Evolutionary conservation across 257 asterid genomes (phyloP).

Genomic region (Ajuga chamaepitys): DNA sequence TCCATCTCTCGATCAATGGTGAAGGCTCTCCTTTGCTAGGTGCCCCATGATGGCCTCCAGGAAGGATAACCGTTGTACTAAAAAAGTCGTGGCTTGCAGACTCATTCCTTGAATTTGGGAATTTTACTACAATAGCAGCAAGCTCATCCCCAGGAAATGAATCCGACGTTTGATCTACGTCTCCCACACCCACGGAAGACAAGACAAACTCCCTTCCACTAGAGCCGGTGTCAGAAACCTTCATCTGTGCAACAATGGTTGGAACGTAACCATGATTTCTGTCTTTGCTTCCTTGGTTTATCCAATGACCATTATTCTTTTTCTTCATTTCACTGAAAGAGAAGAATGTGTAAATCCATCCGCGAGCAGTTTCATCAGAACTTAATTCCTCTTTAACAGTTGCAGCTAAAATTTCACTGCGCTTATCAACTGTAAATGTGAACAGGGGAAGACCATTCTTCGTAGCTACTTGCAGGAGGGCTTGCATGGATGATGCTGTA

Average conservation of each 20-base stretch:
- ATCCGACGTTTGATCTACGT: constrained; percentile 21
- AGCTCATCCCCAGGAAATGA: constrained; percentile 45
- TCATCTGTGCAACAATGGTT: constrained; percentile 65
- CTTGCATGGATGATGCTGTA: constrained; percentile 38
- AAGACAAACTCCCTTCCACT: constrained; percentile 58
- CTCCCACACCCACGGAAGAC: constrained; percentile 25
- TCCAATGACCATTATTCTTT: constrained; percentile 35
- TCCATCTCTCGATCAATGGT: constrained; percentile 64
- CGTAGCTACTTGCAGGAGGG: constrained; percentile 64
- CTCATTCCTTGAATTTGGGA: constrained; percentile 22
- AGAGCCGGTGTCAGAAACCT: constrained; percentile 38
- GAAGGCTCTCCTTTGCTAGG: constrained; percentile 77
- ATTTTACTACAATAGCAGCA: constrained; percentile 53
- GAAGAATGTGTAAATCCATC: constrained; percentile 60
- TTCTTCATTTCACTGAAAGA: constrained; percentile 50
- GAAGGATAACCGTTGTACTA: constrained; percentile 46
- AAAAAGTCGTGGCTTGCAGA: constrained; percentile 9
- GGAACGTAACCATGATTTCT: constrained; percentile 39
- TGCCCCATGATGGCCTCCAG: constrained; percentile 73
- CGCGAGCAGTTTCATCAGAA: constrained; percentile 25
- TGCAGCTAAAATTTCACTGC: constrained; percentile 60
- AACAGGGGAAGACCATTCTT: constrained; percentile 69
- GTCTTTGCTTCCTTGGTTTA: constrained; percentile 42
- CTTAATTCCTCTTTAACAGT: constrained; percentile 42
- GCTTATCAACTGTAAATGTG: constrained; percentile 68